Base-by-base conservation (phyloP, 345 rosid species). In the Anastatica hierochuntica region DNA sequence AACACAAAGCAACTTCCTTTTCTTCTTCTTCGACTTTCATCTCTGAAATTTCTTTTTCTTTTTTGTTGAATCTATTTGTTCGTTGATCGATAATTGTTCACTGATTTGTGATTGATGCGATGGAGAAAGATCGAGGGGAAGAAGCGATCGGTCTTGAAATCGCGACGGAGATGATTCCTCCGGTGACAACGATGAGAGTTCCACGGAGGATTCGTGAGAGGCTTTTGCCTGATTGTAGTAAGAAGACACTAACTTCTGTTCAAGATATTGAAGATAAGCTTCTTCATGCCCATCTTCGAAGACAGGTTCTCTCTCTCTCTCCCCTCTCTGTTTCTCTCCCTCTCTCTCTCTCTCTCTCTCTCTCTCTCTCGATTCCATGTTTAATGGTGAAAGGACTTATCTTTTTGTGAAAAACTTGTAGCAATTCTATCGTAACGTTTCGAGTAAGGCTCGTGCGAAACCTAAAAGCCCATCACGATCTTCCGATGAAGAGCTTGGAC, bases 221-320 rank as follows among this genome's bases (percentile, higher is more conserved):
- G 76, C 80, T 90, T 42, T 60, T 77, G 18, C 66, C 60, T 8
- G 95, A 81, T 57, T 64, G 46, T 58, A 74, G 71, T 60, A 77
- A 75, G 71, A 72, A 75, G 76, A 67, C 79, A 53, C 80, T 83
- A 1, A 27, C 63, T 67, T 73, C 85, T 55, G 85, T 63, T 38
- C 92, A 85, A 62, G 90, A 82, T 56, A 92, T 92, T 66, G 95
- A 92, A 71, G 86, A 90, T 47, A 92, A 83, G 75, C 94, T 92
- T 62, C 84, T 90, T 19, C 79, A 71, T 46, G 98, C 98, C 9
- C 80, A 83, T 79, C 84, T 88, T 68, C 94, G 98, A 18, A 72
- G 98, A 74, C 94, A 88, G 96, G 98, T 90, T 67, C 14, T 14
- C 19, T 18, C 44, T 27, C 14, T 14, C 14, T 8, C 14, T 7